Evolutionary conservation across 306 rosid genomes (phyloP).

Genomic region (Castanea sativa): DNA sequence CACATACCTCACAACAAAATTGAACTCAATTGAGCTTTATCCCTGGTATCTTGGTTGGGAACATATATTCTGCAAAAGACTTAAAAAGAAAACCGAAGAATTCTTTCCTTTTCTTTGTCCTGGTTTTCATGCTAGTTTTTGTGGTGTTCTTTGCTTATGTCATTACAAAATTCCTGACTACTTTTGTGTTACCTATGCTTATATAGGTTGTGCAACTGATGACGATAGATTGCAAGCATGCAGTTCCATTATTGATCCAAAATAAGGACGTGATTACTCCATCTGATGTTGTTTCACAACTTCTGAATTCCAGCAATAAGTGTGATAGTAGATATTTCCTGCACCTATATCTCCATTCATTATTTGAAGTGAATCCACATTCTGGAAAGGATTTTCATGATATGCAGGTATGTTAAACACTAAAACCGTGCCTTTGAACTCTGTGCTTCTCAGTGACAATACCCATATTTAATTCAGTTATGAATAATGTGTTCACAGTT

Average conservation of each 20-base stretch:
- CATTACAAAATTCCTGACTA: constrained; percentile 5
- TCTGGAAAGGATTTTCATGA: constrained; percentile 93
- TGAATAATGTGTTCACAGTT: constrained; percentile 9
- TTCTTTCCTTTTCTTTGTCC: constrained; percentile 5
- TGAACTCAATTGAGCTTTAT: constrained; percentile 21
- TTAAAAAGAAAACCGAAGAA: constrained; percentile 4
- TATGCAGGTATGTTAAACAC: constrained; percentile 69
- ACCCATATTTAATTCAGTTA: constrained; percentile 11
- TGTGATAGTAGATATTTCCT: constrained; percentile 66
- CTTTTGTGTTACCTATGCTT: constrained; percentile 25
- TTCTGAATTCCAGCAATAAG: constrained; percentile 51
- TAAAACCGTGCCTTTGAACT: constrained; percentile 9
- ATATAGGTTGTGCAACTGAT: constrained; percentile 81
- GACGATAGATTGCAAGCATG: constrained; percentile 94
- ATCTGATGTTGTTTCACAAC: constrained; percentile 76
- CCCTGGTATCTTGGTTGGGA: constrained; percentile 14
- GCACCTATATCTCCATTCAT: constrained; percentile 84
- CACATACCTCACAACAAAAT: constrained; percentile 14
- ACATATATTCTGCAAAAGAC: constrained; percentile 16
- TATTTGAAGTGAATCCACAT: constrained; percentile 87
- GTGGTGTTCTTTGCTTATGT: not conserved
- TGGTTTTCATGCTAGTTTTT: not conserved
- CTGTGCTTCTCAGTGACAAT: constrained; percentile 12
- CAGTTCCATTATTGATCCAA: constrained; percentile 74
- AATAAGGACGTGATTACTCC: constrained; percentile 68